Conservation (phyloP, 2,329 filamentous ascomycete genomes). For the Claviceps purpurea region DNA sequence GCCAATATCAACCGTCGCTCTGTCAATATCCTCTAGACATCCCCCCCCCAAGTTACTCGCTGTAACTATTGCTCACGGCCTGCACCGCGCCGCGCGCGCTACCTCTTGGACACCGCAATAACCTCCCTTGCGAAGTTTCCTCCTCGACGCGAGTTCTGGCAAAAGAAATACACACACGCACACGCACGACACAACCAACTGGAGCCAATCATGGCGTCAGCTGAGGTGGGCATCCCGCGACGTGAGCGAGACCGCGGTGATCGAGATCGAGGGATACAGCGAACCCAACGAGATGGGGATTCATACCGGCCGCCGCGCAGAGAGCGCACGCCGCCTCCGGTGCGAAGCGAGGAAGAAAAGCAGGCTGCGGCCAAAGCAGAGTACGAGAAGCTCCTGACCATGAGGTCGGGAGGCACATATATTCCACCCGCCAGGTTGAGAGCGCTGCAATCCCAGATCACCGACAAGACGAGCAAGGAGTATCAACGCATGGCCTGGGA, state of each 20-base stretch:
- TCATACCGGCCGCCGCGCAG: slow-evolving; percentile 32
- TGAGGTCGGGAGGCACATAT: slow-evolving; percentile 91
- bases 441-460: slow-evolving; percentile 91
- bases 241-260: slow-evolving; percentile 21
- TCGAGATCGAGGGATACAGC: slow-evolving; percentile 6
- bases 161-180: not conserved
- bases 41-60: not conserved
- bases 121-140: not conserved
- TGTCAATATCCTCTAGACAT: not conserved
- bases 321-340: slow-evolving; percentile 22
- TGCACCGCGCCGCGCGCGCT: not conserved
- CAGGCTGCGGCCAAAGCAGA: slow-evolving; percentile 81
- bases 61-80: not conserved
- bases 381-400: slow-evolving; percentile 81
- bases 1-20: not conserved
- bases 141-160: not conserved
- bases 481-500: slow-evolving; percentile 99
- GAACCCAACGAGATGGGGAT: slow-evolving; percentile 30
- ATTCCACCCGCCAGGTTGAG: slow-evolving; percentile 84
- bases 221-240: slow-evolving; percentile 27
- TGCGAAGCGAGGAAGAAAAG: slow-evolving; percentile 64
- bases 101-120: not conserved
- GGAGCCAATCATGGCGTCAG: slow-evolving; percentile 28
- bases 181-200: not conserved
- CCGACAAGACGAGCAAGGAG: slow-evolving; percentile 89